phyloP scores from a whole-genome alignment of 2,329 filamentous ascomycete genomes.

The Colletotrichum chrysophilum region DNA sequence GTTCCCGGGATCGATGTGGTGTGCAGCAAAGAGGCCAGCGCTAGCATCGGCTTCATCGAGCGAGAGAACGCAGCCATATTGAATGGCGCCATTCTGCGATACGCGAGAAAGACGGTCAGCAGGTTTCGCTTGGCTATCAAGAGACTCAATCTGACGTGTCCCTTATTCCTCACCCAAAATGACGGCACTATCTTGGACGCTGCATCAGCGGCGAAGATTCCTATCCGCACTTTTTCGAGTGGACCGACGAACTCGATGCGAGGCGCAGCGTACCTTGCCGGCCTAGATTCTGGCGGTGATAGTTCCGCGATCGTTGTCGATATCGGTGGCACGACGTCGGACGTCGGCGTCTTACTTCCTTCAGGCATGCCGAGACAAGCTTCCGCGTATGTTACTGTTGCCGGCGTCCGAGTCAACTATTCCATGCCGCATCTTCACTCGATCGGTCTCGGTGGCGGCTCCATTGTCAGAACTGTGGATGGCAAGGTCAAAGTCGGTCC shows the following conservation, averaged over 20 bases:
- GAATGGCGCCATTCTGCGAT: conserved; percentile 63
- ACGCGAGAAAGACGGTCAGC: conserved; percentile 48
- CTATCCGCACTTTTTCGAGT: conserved; percentile 56
- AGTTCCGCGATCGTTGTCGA: conserved; percentile 48
- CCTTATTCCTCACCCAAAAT: conserved; percentile 67
- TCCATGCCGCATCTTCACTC: conserved; percentile 32
- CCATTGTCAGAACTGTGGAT: conserved; percentile 37
- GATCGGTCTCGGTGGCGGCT: conserved; percentile 43
- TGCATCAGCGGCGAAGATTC: conserved; percentile 56
- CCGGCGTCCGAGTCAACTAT: conserved; percentile 68
- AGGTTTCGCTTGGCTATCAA: conserved; percentile 59
- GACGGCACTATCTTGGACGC: conserved; percentile 66
- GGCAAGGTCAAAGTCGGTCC: conserved; percentile 47
- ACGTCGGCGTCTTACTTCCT: conserved; percentile 54
- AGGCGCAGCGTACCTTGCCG: conserved; percentile 52
- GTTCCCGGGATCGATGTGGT: conserved; percentile 51
- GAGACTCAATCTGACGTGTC: conserved; percentile 54
- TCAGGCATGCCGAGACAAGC: conserved; percentile 69
- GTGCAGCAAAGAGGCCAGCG: conserved; percentile 57
- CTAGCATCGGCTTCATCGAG: conserved; percentile 58
- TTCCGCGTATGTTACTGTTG: conserved; percentile 65
- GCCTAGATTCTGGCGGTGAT: conserved; percentile 38
- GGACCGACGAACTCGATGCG: conserved; percentile 56
- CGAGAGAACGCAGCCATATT: conserved; percentile 70
- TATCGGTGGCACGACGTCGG: conserved; percentile 59